Conservation (phyloP, 768 basidiomycete species). For the Kwoniella botswanensis region DNA sequence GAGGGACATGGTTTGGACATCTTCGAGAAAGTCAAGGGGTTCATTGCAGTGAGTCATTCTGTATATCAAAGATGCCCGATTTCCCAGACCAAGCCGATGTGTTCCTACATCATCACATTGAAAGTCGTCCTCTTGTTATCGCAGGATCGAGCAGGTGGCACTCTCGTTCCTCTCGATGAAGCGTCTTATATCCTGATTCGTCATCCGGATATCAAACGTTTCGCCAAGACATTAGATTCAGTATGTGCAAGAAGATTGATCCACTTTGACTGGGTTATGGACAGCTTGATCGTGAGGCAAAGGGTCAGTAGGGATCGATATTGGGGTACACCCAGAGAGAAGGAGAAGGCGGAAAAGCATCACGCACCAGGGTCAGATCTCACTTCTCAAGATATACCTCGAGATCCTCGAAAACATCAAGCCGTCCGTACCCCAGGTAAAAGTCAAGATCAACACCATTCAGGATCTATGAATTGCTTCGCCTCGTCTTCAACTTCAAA, state of each 20-base stretch:
- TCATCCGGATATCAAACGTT: background rate
- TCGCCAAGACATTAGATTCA: background rate
- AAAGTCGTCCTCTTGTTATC: background rate
- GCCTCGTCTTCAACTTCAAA: background rate
- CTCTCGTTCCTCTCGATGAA: background rate
- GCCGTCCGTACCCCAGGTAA: background rate
- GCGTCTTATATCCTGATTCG: constrained; percentile 1
- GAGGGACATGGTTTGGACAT: background rate
- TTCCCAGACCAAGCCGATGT: too few relatives aligned
- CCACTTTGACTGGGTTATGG: constrained; percentile 11
- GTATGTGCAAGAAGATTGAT: background rate
- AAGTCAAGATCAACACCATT: background rate
- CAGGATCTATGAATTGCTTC: background rate
- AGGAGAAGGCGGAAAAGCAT: background rate
- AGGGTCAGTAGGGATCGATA: background rate
- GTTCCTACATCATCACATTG: too few relatives aligned
- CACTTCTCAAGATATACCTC: background rate
- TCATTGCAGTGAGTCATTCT: background rate
- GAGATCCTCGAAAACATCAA: background rate
- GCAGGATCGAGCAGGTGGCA: constrained; percentile 5
- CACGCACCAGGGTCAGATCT: background rate
- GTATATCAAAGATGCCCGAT: background rate
- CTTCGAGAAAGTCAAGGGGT: background rate
- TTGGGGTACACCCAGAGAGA: constrained; percentile 3
- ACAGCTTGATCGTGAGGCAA: background rate